phyloP scores from a whole-genome alignment of 495 filamentous ascomycete genomes.

The Penicillium silybi region DNA sequence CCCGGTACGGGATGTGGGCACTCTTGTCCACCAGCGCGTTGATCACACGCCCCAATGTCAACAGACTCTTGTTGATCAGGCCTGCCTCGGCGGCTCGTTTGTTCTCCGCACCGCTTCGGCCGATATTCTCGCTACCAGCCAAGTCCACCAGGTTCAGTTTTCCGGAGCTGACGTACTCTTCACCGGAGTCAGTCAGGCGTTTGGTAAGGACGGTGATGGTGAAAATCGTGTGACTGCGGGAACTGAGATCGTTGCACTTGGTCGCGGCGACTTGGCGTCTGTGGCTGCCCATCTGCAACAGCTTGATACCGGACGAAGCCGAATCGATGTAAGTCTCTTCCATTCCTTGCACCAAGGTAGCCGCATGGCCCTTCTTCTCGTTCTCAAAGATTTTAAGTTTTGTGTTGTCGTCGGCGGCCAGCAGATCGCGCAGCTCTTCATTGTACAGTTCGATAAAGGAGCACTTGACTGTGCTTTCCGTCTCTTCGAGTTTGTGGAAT shows the following conservation, averaged over 20 bases:
- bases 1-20: slow-evolving; percentile 89
- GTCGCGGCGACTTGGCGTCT: slow-evolving; percentile 95
- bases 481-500: slow-evolving; percentile 80
- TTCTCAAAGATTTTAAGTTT: slow-evolving; percentile 98
- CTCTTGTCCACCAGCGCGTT: slow-evolving; percentile 93
- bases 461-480: slow-evolving; percentile 88
- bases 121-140: slow-evolving; percentile 96
- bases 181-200: slow-evolving; percentile 71
- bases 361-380: slow-evolving; percentile 73
- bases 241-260: slow-evolving; percentile 97
- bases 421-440: slow-evolving; percentile 87
- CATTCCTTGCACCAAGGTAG: slow-evolving; percentile 91
- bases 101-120: slow-evolving; percentile 93
- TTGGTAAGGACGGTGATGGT: slow-evolving; percentile 89
- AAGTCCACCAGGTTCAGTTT: slow-evolving; percentile 96
- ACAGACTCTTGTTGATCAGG: slow-evolving; percentile 94
- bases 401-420: slow-evolving; percentile 70
- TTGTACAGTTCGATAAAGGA: slow-evolving; percentile 99
- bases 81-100: slow-evolving; percentile 94
- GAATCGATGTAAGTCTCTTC: slow-evolving; percentile 89
- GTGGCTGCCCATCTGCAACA: slow-evolving; percentile 85
- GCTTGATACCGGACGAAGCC: slow-evolving; percentile 76
- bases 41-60: slow-evolving; percentile 94
- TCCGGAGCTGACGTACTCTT: slow-evolving; percentile 88
- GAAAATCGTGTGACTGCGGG: slow-evolving; percentile 93